Evolutionary conservation across 495 filamentous ascomycete species (phyloP), one percentile per base, ranked within the genome.

Genomic region (Cladorrhinum samala): DNA sequence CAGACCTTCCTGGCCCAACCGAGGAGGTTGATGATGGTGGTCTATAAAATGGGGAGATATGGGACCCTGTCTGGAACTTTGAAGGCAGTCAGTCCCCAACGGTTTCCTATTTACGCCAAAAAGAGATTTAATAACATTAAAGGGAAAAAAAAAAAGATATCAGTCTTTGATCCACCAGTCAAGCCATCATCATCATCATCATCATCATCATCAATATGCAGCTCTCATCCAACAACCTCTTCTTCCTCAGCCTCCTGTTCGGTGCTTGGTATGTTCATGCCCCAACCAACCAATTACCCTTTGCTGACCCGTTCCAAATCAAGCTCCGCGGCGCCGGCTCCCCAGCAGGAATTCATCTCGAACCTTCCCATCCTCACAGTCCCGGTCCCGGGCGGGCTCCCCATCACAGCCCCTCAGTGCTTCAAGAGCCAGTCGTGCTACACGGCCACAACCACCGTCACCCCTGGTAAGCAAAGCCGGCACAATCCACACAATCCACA

Each of bases 381-480:
- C 13, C 46, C 42, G 18, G 25, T 38, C 48, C 49, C 18, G 40
- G 19, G 20, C 21, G 19, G 44, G 18, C 11, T n/a, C 30, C 44
- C 44, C 18, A 43, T 6, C 30, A 30, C 24, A 18, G 46, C 45
- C 39, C 47, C 16, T 17, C 19, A n/a, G 24, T 41, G 25, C 47
- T 33, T 16, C 20, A 17, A 20, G 1, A 19, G 37, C n/a, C 9
- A 40, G 0, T 47, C 45, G 9, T 67, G 64, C 59, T 61, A 53
- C 53, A 61, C 61, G 0, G 44, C 53, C 37, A 63, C 60, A 2
- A 53, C 43, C 19, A 56, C 51, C 9, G 45, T 46, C 3, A 39
- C 33, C 3, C 53, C 48, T 2, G 24, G 49, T 55, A 53, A 11
- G 53, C n/a, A n/a, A n/a, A n/a, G n/a, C n/a, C n/a, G n/a, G n/a